These are phyloP conservation scores for Botrytis paeoniae DNA, from an alignment of 2,329 filamentous ascomycete genomes.

Conservation along the genomic window DNA sequence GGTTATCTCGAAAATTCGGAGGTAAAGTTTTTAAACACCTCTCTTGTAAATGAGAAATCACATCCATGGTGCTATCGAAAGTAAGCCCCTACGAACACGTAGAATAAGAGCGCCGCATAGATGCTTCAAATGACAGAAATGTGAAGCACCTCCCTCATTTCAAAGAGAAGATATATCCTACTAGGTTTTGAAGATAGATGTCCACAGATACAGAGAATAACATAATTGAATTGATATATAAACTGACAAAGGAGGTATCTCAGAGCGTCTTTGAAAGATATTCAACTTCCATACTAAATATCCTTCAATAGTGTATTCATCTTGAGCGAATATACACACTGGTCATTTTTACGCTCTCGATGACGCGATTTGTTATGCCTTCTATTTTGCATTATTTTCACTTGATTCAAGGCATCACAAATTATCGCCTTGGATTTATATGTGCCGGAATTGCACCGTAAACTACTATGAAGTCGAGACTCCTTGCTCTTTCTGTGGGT, in stretches of 20 bases:
- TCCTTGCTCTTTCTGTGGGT: background rate
- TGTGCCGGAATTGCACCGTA: background rate
- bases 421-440: background rate
- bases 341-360: background rate
- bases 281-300: background rate
- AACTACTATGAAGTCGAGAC: background rate
- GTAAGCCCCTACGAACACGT: background rate
- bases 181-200: background rate
- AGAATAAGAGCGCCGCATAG: background rate
- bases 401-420: background rate
- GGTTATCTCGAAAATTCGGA: background rate
- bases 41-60: fast-evolving
- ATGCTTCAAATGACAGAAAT: background rate
- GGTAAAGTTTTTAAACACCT: fast-evolving
- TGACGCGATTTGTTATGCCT: background rate
- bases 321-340: background rate
- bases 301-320: background rate
- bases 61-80: background rate
- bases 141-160: too few species aligned
- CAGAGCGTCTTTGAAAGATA: background rate
- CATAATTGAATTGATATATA: background rate
- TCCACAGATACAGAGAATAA: background rate
- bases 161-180: background rate
- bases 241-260: background rate
- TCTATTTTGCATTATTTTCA: background rate